Evolutionary conservation across 345 rosid species (phyloP), one percentile per base, ranked within the genome.

Genomic region (Boechera divaricarpa): DNA sequence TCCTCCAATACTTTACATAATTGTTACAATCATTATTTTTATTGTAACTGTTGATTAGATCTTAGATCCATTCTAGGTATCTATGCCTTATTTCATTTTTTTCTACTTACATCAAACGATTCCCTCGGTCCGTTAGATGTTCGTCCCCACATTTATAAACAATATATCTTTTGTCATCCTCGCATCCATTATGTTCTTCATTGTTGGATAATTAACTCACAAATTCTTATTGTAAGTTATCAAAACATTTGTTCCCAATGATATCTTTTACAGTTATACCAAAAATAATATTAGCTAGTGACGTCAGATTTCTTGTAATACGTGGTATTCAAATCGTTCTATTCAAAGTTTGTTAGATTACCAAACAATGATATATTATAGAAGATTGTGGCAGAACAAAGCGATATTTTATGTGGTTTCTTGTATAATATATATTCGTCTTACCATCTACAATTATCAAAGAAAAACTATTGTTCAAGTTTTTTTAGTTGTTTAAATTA

Each of bases 41-140:
- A 24, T 52, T 61, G 63, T 62, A 53, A 61, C 10, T 18, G 36
- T 41, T 76, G 41, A 69, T 41, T 53, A 69, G 72, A 72, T 77
- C 67, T 65, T 64, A 77, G 81, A 77, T 77, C 76, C 67, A 72
- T 71, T 77, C 72, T 77, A 70, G 73, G 71, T 63, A 71, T 71
- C 29, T 28, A 77, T 77, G 67, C 67, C 32, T 44, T 32, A 8
- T 1, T n/a, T 11, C 52, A 48, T 16, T 13, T 13, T 45, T 33
- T 66, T 35, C n/a, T 39, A 51, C 42, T 75, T 42, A 38, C 56
- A 60, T 68, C 39, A 45, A 54, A 69, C 56, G 74, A 69, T 76
- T 69, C 69, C 35, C 62, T 69, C 55, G 18, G 10, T 61, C 56
- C 54, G 32, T 68, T 68, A 76, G 74, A 75, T 75, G 62, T 75